Evolutionary conservation across 768 basidiomycete genomes (phyloP).

Genomic region (Trametes cingulata): DNA sequence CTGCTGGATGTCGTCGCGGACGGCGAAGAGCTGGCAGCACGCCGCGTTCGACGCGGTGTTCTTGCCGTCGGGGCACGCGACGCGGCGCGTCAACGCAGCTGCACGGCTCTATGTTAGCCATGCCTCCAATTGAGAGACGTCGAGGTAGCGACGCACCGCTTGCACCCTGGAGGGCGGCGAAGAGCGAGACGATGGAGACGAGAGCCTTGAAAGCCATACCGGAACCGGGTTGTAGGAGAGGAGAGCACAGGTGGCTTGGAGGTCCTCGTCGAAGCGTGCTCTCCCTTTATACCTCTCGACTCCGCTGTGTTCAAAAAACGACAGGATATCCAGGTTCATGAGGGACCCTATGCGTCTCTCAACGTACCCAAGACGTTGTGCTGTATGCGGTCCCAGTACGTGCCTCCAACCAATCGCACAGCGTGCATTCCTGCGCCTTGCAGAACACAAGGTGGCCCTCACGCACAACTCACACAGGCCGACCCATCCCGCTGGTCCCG

Average conservation of each 20-base stretch:
- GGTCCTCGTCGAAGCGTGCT: background rate
- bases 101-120: background rate
- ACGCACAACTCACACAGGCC: too few species aligned
- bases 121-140: background rate
- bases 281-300: background rate
- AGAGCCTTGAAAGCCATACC: constrained; percentile 27
- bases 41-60: constrained; percentile 32
- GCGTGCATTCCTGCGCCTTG: too few species aligned
- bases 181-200: constrained; percentile 16
- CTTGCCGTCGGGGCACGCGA: constrained; percentile 34
- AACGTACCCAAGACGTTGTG: too few species aligned
- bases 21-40: constrained; percentile 35
- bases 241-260: background rate
- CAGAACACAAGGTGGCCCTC: too few species aligned
- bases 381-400: too few species aligned
- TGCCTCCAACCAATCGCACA: too few species aligned
- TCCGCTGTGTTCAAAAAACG: background rate
- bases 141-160: constrained; percentile 13
- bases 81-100: constrained; percentile 26
- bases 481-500: too few species aligned
- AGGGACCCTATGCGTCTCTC: too few species aligned
- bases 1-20: constrained; percentile 33
- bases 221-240: background rate
- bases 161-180: constrained; percentile 20
- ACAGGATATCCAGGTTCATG: too few species aligned